These are phyloP conservation scores for Penicillium sp. DNA, from an alignment of 2,329 filamentous ascomycete genomes.

Conservation along the genomic window DNA sequence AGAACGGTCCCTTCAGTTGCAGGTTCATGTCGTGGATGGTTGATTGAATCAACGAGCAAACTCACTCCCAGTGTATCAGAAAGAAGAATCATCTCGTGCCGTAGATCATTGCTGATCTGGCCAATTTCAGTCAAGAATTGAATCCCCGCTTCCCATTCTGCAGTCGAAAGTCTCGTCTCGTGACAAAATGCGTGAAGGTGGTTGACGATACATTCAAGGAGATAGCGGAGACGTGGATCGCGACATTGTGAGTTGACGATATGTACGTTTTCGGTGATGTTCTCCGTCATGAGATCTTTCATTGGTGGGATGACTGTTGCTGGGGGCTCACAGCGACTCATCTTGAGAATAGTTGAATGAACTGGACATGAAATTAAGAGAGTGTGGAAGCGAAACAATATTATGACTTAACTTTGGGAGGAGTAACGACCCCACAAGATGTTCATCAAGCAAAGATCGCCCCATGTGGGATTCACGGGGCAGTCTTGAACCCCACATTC, in stretches of 20 bases:
- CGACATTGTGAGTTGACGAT: conserved; percentile 66
- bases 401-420: background rate
- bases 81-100: conserved; percentile 21
- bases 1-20: conserved; percentile 29
- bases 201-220: conserved; percentile 68
- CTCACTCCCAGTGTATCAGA: conserved; percentile 27
- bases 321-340: background rate
- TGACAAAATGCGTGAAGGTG: conserved; percentile 76
- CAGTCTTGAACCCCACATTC: background rate
- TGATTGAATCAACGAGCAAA: conserved; percentile 27
- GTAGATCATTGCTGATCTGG: conserved; percentile 62
- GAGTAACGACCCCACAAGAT: background rate
- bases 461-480: background rate
- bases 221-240: conserved; percentile 63
- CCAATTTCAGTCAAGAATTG: conserved; percentile 67
- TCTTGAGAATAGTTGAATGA: background rate
- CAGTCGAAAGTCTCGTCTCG: conserved; percentile 69
- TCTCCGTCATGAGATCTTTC: conserved; percentile 69
- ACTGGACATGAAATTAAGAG: background rate
- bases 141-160: conserved; percentile 71
- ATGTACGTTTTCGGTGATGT: conserved; percentile 71
- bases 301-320: conserved; percentile 32
- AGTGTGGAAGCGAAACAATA: background rate
- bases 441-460: background rate
- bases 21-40: conserved; percentile 17